Percentiles rank a stretch among this genome's conserved stretches.
phyloP scores from a whole-genome alignment of 208 protist species.

The Vickermania spadyakhi region DNA sequence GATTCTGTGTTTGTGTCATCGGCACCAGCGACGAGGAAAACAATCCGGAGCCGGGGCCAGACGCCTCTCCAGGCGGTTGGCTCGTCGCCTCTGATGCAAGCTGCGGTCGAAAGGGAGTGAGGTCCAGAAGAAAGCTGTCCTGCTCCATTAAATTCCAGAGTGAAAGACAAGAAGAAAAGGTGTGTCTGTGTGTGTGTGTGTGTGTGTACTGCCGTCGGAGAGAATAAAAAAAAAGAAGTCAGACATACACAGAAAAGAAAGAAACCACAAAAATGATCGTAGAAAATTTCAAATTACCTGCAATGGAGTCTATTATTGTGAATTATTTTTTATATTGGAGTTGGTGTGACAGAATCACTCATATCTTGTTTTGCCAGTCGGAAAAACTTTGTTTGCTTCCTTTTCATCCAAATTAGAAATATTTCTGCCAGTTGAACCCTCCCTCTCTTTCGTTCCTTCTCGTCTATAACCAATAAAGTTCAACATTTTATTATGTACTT shows the following conservation, averaged over 20 bases:
- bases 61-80: neutral
- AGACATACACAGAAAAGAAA: neutral
- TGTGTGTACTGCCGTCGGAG: neutral
- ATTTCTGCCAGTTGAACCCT: no score
- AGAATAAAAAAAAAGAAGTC: neutral
- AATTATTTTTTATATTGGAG: no score
- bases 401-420: no score
- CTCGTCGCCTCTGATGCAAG: neutral
- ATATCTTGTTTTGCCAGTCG: no score
- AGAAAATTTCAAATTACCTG: no score
- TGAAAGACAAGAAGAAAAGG: neutral
- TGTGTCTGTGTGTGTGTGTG: neutral
- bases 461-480: no score
- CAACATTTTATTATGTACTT: no score
- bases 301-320: no score
- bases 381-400: no score
- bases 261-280: neutral
- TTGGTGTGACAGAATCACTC: no score
- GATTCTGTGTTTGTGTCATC: constrained; percentile 3
- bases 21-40: neutral
- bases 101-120: constrained; percentile 16
- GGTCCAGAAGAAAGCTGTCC: constrained; percentile 13
- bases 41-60: neutral
- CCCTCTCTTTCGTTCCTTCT: no score
- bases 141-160: neutral